Evolutionary conservation across 1,139 yeast species (phyloP).

Genomic region (Zhuliangozyma parablackwelliae): DNA sequence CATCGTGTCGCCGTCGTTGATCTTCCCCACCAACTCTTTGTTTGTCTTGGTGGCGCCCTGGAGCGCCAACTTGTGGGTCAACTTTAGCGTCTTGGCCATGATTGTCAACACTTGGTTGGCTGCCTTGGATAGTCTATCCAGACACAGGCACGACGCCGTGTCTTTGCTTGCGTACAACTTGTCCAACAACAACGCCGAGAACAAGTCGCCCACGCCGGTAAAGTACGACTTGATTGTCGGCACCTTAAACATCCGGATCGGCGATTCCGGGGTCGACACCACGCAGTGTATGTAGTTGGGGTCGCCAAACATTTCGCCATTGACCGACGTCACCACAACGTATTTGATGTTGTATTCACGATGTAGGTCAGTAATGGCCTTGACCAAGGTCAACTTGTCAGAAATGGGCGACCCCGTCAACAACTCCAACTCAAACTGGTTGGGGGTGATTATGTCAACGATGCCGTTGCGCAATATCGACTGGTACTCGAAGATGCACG

Average conservation of each 20-base stretch:
- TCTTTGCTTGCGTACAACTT: conserved; percentile 35
- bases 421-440: conserved; percentile 84
- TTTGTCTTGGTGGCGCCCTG: conserved; percentile 9
- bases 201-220: conserved; percentile 91
- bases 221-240: conserved; percentile 67
- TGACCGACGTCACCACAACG: conserved; percentile 55
- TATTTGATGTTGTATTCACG: conserved; percentile 47
- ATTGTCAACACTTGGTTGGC: conserved; percentile 48
- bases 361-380: conserved; percentile 50
- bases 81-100: conserved; percentile 41
- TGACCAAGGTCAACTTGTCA: conserved; percentile 34
- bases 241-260: conserved; percentile 33
- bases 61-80: conserved; percentile 31
- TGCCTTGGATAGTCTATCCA: conserved; percentile 22
- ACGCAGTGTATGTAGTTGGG: conserved; percentile 44
- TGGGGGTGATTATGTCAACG: conserved; percentile 79
- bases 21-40: conserved; percentile 19
- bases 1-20: conserved; percentile 36
- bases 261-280: conserved; percentile 34
- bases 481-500: conserved; percentile 64
- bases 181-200: conserved; percentile 73
- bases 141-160: conserved; percentile 1
- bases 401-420: conserved; percentile 52
- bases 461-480: conserved; percentile 44
- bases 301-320: conserved; percentile 8